phyloP scores from a whole-genome alignment of 1,284 basidiomycete species.

The Cryptococcus neoformans region DNA sequence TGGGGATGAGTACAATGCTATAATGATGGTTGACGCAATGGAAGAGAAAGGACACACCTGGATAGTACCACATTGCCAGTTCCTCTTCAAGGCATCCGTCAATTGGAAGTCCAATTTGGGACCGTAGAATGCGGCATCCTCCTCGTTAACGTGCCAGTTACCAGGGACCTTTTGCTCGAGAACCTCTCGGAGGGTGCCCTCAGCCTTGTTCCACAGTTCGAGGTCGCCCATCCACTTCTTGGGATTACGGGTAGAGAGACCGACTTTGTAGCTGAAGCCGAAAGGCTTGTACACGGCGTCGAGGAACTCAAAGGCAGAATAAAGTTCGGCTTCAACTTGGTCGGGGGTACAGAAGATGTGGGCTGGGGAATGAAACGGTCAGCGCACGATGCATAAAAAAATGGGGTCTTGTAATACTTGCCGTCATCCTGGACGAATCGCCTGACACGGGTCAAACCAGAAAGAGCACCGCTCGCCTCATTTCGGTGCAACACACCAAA shows the following conservation, averaged over 20 bases:
- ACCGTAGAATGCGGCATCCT: slow-evolving; percentile 96
- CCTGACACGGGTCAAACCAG: slow-evolving; percentile 88
- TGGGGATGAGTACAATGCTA: neutral
- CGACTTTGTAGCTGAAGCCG: slow-evolving; percentile 94
- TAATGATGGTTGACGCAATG: neutral
- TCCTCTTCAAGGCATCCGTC: slow-evolving; percentile 83
- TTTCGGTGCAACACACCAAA: slow-evolving; percentile 98
- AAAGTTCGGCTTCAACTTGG: slow-evolving; percentile 85
- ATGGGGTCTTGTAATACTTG: slow-evolving; percentile 38
- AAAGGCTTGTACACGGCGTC: slow-evolving; percentile 92
- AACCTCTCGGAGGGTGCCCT: slow-evolving; percentile 75
- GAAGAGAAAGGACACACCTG: slow-evolving; percentile 26
- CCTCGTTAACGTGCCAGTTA: slow-evolving; percentile 91
- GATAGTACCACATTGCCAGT: slow-evolving; percentile 98
- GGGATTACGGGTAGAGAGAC: slow-evolving; percentile 87
- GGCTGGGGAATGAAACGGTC: slow-evolving; percentile 17
- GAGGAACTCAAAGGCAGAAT: slow-evolving; percentile 89
- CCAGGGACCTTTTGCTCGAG: slow-evolving; percentile 86
- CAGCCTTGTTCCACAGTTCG: slow-evolving; percentile 86
- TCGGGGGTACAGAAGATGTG: slow-evolving; percentile 92
- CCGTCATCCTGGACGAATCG: slow-evolving; percentile 97
- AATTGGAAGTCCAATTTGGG: slow-evolving; percentile 97
- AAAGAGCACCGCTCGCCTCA: slow-evolving; percentile 92
- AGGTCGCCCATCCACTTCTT: slow-evolving; percentile 91
- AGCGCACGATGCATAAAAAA: neutral